phyloP scores from a whole-genome alignment of 306 rosid species.

The Vigna hirtella region DNA sequence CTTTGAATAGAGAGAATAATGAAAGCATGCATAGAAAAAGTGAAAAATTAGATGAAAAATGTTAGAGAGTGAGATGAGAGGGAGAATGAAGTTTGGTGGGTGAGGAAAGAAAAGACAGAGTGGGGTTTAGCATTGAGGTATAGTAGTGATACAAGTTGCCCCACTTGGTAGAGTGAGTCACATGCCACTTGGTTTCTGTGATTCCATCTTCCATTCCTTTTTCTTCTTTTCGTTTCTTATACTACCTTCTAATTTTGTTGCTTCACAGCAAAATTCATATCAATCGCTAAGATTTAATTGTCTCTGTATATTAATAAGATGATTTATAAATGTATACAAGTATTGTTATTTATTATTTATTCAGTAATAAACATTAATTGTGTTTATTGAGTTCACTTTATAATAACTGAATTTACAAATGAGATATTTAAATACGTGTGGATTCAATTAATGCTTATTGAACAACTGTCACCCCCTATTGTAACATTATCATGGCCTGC shows the following conservation, averaged over 20 bases:
- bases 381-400: no score
- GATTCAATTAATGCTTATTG: neutral
- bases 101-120: constrained; percentile 49
- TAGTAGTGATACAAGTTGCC: constrained; percentile 51
- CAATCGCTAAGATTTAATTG: no score
- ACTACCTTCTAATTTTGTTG: constrained; percentile 10
- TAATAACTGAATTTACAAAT: no score
- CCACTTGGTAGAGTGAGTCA: constrained; percentile 78
- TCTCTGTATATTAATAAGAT: no score
- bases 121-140: constrained; percentile 65
- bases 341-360: no score
- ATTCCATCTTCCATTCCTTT: constrained; percentile 34
- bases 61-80: constrained; percentile 30
- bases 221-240: constrained; percentile 7
- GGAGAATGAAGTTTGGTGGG: constrained; percentile 44
- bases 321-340: no score
- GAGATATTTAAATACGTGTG: no score
- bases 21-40: constrained; percentile 36
- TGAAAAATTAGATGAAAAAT: constrained; percentile 1
- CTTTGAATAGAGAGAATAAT: constrained; percentile 9
- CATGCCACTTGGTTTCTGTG: constrained; percentile 55
- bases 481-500: neutral
- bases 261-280: constrained; percentile 20
- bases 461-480: neutral
- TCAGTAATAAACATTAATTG: no score